A percentile compares a stretch with the other conserved stretches of the same genome.
These are phyloP conservation scores for Kentomonas sorsogonicus DNA, from an alignment of 208 protist species.

Conservation along the genomic window DNA sequence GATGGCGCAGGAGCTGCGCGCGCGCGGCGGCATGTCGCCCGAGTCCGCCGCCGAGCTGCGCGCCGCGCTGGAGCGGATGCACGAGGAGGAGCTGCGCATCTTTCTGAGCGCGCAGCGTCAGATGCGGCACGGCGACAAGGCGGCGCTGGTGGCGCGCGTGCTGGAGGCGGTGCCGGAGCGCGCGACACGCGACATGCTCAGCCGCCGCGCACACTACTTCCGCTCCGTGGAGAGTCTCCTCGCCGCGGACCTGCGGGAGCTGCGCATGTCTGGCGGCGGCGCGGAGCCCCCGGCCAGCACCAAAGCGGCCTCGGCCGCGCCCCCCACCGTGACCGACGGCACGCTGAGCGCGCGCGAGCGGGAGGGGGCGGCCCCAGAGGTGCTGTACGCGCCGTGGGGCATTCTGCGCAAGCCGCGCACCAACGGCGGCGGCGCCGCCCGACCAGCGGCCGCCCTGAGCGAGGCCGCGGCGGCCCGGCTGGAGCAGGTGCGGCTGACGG, in stretches of 20 bases:
- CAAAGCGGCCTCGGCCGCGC: not conserved
- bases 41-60: conserved; percentile 29
- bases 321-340: conserved; percentile 17
- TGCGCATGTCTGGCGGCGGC: conserved; percentile 19
- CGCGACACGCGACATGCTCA: conserved; percentile 74
- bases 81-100: conserved; percentile 89
- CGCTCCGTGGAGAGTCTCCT: conserved; percentile 75
- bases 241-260: conserved; percentile 53
- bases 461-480: conserved; percentile 45
- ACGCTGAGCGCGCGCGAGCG: conserved; percentile 42
- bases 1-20: conserved; percentile 51
- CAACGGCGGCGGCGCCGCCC: conserved; percentile 17
- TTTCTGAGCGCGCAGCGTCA: conserved; percentile 81
- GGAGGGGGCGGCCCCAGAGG: conserved; percentile 40
- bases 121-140: conserved; percentile 74
- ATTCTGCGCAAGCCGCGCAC: conserved; percentile 77
- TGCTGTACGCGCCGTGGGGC: conserved; percentile 83
- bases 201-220: conserved; percentile 79
- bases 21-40: conserved; percentile 23
- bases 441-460: conserved; percentile 1
- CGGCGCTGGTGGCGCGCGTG: conserved; percentile 63
- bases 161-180: conserved; percentile 43
- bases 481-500: conserved; percentile 50
- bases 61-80: conserved; percentile 38
- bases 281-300: not conserved